These are phyloP conservation scores for Phallus indusiatus DNA, from an alignment of 768 basidiomycete species.

Conservation along the genomic window DNA sequence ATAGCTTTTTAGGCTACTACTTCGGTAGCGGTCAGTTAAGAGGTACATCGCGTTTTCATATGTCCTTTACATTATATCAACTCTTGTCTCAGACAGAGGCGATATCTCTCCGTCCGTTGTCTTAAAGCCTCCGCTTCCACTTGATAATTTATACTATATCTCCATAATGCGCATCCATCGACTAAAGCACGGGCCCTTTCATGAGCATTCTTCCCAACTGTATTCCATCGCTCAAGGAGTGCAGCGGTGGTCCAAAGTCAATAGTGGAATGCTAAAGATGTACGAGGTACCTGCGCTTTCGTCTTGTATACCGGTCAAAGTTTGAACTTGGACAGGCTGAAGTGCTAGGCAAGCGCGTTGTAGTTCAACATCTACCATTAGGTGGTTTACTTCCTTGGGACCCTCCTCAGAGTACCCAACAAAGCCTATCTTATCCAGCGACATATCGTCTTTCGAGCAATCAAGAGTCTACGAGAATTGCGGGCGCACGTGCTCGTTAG, in stretches of 20 bases:
- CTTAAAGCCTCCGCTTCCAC: constrained; percentile 46
- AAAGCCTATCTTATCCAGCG: background rate
- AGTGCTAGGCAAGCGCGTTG: constrained; percentile 89
- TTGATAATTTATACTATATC: constrained; percentile 74
- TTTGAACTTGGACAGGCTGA: constrained; percentile 47
- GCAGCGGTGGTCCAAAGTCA: constrained; percentile 84
- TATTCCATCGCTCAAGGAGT: constrained; percentile 83
- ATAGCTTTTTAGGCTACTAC: constrained; percentile 77
- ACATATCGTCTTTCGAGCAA: background rate
- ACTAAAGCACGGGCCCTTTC: constrained; percentile 81
- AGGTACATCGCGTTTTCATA: constrained; percentile 32
- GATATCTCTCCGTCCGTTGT: constrained; percentile 56
- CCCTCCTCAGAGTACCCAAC: background rate
- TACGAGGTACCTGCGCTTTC: constrained; percentile 52
- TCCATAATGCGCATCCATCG: constrained; percentile 68
- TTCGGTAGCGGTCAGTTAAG: constrained; percentile 87
- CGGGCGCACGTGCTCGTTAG: background rate
- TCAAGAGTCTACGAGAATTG: background rate
- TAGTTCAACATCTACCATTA: constrained; percentile 87
- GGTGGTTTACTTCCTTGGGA: constrained; percentile 75
- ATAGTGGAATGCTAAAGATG: constrained; percentile 90
- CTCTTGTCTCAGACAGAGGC: constrained; percentile 40
- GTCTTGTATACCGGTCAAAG: background rate
- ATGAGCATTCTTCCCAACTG: constrained; percentile 87
- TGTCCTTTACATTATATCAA: constrained; percentile 6